Conservation (phyloP, 495 filamentous ascomycete genomes). For the Neurospora discreta region DNA sequence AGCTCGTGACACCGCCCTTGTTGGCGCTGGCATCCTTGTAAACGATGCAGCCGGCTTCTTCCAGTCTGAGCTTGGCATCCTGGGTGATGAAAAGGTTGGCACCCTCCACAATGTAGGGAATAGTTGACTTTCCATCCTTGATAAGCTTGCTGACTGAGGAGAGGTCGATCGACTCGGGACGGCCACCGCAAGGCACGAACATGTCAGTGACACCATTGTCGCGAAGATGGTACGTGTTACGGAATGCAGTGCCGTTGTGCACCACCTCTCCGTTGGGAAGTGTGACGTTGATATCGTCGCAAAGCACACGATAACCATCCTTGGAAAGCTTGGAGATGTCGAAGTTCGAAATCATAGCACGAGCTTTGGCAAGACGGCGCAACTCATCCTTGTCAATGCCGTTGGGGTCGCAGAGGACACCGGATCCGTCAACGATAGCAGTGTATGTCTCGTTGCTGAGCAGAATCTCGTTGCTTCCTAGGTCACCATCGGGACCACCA, state of each 20-base stretch:
- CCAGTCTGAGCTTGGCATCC: slow-evolving; percentile 89
- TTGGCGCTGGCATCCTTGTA: slow-evolving; percentile 98
- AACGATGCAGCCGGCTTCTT: slow-evolving; percentile 83
- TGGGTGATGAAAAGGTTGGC: slow-evolving; percentile 99
- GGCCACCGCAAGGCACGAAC: slow-evolving; percentile 94
- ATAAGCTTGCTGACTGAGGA: slow-evolving; percentile 77
- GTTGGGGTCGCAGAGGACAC: slow-evolving; percentile 86
- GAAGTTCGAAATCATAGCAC: slow-evolving; percentile 82
- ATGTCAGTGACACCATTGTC: slow-evolving; percentile 62
- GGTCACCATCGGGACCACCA: slow-evolving; percentile 90
- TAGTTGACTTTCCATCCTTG: slow-evolving; percentile 64
- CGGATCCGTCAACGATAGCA: slow-evolving; percentile 86
- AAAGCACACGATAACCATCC: slow-evolving; percentile 82
- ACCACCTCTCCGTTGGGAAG: slow-evolving; percentile 80
- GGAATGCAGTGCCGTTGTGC: slow-evolving; percentile 87
- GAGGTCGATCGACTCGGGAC: slow-evolving; percentile 93
- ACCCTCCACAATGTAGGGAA: slow-evolving; percentile 95
- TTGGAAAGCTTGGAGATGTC: slow-evolving; percentile 75
- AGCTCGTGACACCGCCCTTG: slow-evolving; percentile 98
- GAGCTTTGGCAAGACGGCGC: slow-evolving; percentile 69
- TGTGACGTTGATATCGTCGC: slow-evolving; percentile 78
- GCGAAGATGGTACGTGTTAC: slow-evolving; percentile 92
- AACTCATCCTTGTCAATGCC: slow-evolving; percentile 81
- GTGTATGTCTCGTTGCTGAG: slow-evolving; percentile 92
- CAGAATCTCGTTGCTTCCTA: slow-evolving; percentile 95